A percentile compares a stretch with the other conserved stretches of the same genome.
These are phyloP conservation scores for Myxozyma melibiosi DNA, from an alignment of 805 yeast genomes.

Conservation along the genomic window DNA sequence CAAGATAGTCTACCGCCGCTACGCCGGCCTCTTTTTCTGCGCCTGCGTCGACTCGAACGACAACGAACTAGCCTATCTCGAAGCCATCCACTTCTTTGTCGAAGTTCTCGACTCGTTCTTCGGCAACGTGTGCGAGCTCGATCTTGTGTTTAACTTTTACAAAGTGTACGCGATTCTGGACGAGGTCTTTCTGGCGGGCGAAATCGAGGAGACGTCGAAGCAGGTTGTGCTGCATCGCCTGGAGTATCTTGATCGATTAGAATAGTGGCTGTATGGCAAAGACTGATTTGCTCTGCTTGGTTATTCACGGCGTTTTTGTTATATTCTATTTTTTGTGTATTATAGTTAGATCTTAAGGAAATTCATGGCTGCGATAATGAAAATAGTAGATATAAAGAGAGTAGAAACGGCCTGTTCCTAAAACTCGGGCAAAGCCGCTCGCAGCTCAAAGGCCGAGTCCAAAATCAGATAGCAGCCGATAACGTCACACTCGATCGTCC, in stretches of 20 bases:
- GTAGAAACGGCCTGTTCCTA: too few species aligned
- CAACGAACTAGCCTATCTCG: constrained; percentile 79
- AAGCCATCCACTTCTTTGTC: constrained; percentile 83
- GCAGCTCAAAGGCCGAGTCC: not conserved
- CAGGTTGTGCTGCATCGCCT: constrained; percentile 65
- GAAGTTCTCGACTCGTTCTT: constrained; percentile 85
- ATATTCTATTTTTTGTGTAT: not conserved
- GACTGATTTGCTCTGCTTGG: not conserved
- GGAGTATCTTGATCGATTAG: constrained; percentile 63
- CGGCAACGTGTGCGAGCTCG: constrained; percentile 90
- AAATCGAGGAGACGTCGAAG: constrained; percentile 82
- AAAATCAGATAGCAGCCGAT: not conserved
- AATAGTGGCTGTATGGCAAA: constrained; percentile 45
- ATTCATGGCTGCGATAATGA: too few species aligned
- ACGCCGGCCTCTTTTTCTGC: constrained; percentile 91
- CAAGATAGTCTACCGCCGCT: constrained; percentile 80
- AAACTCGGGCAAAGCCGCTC: constrained; percentile 5
- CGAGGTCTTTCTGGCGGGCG: constrained; percentile 88
- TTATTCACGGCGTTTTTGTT: not conserved
- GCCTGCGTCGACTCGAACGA: constrained; percentile 77
- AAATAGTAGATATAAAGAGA: too few species aligned
- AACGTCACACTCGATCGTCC: not conserved
- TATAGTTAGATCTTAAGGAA: too few species aligned
- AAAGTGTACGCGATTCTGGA: constrained; percentile 81
- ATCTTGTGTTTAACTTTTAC: constrained; percentile 87